These are phyloP conservation scores for Trichoderma simmonsii DNA, from an alignment of 2,329 filamentous ascomycete genomes.

Conservation along the genomic window DNA sequence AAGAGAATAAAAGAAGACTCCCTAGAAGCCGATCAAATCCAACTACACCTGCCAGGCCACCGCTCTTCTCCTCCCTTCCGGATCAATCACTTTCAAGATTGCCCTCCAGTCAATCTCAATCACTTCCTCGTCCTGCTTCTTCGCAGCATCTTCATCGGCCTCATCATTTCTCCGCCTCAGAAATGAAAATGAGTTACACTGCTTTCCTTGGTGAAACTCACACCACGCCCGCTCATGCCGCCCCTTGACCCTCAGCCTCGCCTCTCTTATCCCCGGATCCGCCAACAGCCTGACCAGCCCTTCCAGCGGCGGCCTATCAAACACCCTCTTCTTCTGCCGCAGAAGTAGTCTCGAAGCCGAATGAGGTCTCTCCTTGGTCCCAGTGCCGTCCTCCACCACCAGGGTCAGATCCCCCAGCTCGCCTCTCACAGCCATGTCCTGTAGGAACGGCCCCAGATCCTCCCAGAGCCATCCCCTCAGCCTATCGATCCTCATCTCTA, in stretches of 20 bases:
- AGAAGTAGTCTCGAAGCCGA: conserved; percentile 18
- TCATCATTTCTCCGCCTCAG: neutral
- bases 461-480: conserved; percentile 33
- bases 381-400: conserved; percentile 3
- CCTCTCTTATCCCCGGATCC: conserved; percentile 44
- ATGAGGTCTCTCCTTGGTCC: neutral
- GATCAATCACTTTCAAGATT: conserved; percentile 31
- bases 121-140: conserved; percentile 9
- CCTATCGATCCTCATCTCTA: conserved; percentile 31
- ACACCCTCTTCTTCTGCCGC: conserved; percentile 22
- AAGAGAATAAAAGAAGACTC: too few species aligned
- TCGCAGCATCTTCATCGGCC: neutral
- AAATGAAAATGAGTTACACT: neutral
- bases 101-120: conserved; percentile 33
- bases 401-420: conserved; percentile 27
- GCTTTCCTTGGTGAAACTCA: conserved; percentile 36
- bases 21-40: too few species aligned
- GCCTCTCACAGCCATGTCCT: conserved; percentile 33
- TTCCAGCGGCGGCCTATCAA: conserved; percentile 31
- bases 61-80: conserved; percentile 28
- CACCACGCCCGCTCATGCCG: conserved; percentile 41
- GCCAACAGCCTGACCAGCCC: conserved; percentile 41
- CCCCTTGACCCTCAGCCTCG: conserved; percentile 37
- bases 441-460: conserved; percentile 29
- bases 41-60: conserved; percentile 15